Base-by-base conservation (phyloP, 768 basidiomycete genomes). In the Coprinellus aureogranulatus region DNA sequence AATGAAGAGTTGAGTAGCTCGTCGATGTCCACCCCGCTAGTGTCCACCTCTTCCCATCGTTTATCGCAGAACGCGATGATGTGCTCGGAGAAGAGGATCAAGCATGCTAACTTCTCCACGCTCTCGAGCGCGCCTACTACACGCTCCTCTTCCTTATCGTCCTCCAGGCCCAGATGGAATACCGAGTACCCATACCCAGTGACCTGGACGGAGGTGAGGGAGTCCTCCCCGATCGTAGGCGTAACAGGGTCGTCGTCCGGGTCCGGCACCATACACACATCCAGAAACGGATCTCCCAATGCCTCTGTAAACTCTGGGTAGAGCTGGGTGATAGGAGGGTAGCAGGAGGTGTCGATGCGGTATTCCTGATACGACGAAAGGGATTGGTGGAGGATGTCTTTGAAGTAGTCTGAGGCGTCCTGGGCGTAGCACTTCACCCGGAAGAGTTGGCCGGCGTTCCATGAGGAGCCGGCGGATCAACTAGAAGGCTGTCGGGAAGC, bases 341-440 rank as follows among this genome's bases (percentile, higher is more conserved):
- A 57, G 47, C 46, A 57, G 12, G 22, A 6, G 11, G 28, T 18
- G 30, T 57, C 48, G 37, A 57, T 37, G 1, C 22, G 30, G 31
- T 39, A 50, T 18, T 57, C 55, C 26, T 57, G 46, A 12, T 20
- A 47, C 4, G 55, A 39, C 10, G 22, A 22, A 34, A 57, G 55
- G 1, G 55, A 57, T 30, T 57, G 40, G 30, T 39, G 47, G 55
- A 57, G 55, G 37, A 50, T 50, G 20, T 48, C 55, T n/a, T 20
- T 49, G 47, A 57, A 57, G 39, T 37, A 50, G 34, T 57, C 55
- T 3, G 47, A 47, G 31, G 55, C 48, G 47, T 48, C 48, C 30
- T 57, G 55, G n/a, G 55, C 55, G 55, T 57, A 57, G 47, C 55
- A 57, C 48, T 57, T 48, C 23, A 50, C 47, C 50, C 41, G 22